Conservation (phyloP, 768 basidiomycete genomes). For the Podaxis rugospora region DNA sequence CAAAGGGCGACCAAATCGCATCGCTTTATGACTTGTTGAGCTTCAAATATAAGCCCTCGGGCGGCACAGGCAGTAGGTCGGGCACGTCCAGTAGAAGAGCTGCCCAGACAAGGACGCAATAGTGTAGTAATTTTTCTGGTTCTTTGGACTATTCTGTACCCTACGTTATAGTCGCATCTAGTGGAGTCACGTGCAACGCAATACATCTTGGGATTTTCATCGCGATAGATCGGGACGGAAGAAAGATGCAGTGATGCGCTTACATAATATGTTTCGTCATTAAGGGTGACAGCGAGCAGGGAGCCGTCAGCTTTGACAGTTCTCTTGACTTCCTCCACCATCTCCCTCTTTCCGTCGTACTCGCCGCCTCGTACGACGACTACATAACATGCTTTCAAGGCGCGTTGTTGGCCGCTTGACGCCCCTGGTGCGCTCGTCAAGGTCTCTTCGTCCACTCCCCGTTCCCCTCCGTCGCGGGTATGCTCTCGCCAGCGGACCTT, state of each 20-base stretch:
- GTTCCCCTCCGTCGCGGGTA: not conserved
- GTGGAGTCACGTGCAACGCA: not conserved
- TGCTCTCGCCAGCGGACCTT: conserved; percentile 35
- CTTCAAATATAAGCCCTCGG: conserved; percentile 62
- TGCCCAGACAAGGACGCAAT: not conserved
- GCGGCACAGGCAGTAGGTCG: not conserved
- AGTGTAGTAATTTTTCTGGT: not conserved
- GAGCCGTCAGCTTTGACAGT: not conserved
- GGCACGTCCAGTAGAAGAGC: not conserved
- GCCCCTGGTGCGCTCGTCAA: not conserved
- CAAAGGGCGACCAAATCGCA: conserved; percentile 91
- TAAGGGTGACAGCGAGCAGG: not conserved
- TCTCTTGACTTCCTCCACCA: not conserved
- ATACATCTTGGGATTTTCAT: not conserved
- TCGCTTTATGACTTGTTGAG: conserved; percentile 78
- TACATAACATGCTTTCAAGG: conserved; percentile 7
- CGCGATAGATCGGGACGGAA: not conserved
- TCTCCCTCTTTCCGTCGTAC: not conserved
- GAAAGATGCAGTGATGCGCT: not conserved
- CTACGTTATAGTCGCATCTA: not conserved
- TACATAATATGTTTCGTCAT: conserved; percentile 3
- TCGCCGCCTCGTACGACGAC: not conserved
- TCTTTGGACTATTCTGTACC: not conserved
- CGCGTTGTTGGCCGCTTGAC: conserved; percentile 8
- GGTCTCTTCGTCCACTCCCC: not conserved